Evolutionary conservation across 371 early-diverging fungal species (phyloP).

Genomic region (Scutellospora calospora): DNA sequence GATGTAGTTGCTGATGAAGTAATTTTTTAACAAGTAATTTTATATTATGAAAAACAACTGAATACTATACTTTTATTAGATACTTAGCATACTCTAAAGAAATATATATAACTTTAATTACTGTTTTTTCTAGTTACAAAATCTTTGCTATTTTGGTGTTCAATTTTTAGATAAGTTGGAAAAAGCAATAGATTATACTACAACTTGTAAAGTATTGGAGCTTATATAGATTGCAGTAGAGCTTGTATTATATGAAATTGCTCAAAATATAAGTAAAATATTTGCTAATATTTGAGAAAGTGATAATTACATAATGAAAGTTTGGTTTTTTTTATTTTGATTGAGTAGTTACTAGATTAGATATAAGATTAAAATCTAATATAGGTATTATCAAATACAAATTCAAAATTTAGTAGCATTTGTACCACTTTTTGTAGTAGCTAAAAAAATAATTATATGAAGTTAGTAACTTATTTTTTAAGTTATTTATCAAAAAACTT

Average conservation of each 20-base stretch:
- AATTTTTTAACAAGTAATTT: no score
- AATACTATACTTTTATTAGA: no score
- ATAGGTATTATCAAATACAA: slow-evolving; percentile 14
- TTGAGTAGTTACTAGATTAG: background rate
- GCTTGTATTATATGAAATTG: background rate
- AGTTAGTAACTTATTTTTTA: slow-evolving; percentile 3
- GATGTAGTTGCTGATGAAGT: no score
- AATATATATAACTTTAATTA: slow-evolving; percentile 26
- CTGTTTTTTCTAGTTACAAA: background rate
- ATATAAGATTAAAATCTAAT: background rate
- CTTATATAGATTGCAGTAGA: slow-evolving; percentile 13
- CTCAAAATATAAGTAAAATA: background rate
- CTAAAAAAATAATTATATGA: slow-evolving; percentile 6
- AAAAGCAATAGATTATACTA: background rate
- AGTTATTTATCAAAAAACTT: background rate
- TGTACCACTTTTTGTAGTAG: slow-evolving; percentile 13
- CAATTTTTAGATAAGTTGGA: background rate
- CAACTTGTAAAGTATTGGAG: slow-evolving; percentile 2
- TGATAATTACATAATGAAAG: slow-evolving; percentile 3
- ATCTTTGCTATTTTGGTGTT: background rate
- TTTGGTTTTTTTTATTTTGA: slow-evolving; percentile 6
- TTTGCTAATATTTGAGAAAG: background rate
- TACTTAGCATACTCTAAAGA: no score
- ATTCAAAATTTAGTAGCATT: slow-evolving; percentile 2
- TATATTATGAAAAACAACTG: no score